Base-by-base conservation (phyloP, 768 basidiomycete species). In the Lentinus brumalis region DNA sequence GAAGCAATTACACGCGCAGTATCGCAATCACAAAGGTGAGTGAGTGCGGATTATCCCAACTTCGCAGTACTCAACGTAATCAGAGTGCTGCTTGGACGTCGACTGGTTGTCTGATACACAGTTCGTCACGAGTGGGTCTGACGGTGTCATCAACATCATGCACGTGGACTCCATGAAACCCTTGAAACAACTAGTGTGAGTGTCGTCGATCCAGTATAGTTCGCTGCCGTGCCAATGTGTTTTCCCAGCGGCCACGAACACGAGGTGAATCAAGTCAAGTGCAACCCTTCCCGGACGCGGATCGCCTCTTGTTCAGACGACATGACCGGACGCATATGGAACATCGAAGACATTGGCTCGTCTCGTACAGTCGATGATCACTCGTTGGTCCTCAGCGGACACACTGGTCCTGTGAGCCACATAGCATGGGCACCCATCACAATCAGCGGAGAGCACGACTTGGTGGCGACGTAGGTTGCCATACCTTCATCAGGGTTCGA, bases 291-390 rank as follows among this genome's bases (percentile, higher is more conserved):
- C n/a, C 76, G 82, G 40, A 90, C 87, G 32, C 81, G 83, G 44
- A 69, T 94, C 46, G 91, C 90, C 12, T 89, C 91, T 5, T 92
- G 90, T 71, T 91, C 92, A 0, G 92, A 94, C 67, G 92, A 94
- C 64, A 77, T 77, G 63, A 91, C 90, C 0, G 87, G 89, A 18
- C 85, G 88, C 40, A 81, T 94, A 66, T 94, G 91, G 91, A 80
- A 83, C 56, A 74, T 90, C 51, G 83, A 83, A 54, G 78, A 79
- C 52, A 65, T 84, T 21, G 71, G 60, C 50, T 71, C 74, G 10
- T 64, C 66, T n/a, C 52, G 69, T 41, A 67, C 74, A 9, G 52
- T 67, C 11, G 63, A 67, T 29, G 79, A 82, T 35, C 67, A 66
- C 69, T 52, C 68, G 18, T 46, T 78, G 14, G 71, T 86, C 7